These are phyloP conservation scores for Pezicula neosporulosa DNA, from an alignment of 2,329 filamentous ascomycete genomes.

Conservation along the genomic window DNA sequence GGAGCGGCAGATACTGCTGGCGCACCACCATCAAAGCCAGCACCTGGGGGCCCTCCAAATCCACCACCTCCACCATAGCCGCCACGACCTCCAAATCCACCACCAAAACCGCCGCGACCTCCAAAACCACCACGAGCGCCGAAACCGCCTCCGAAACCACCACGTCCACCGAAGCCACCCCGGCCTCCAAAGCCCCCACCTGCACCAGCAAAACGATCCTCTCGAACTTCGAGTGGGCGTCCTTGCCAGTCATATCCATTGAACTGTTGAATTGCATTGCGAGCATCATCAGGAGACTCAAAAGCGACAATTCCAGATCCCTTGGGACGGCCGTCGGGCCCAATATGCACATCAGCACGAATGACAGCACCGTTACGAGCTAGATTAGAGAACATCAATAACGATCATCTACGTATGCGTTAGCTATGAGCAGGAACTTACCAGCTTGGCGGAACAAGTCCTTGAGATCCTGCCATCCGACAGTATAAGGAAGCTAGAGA, in stretches of 20 bases:
- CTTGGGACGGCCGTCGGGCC: constrained; percentile 89
- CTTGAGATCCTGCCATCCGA: constrained; percentile 98
- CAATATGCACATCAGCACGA: constrained; percentile 90
- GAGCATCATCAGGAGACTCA: constrained; percentile 89
- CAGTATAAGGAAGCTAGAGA: constrained; percentile 85
- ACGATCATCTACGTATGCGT: constrained; percentile 15
- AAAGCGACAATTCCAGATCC: constrained; percentile 97
- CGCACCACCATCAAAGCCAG: constrained; percentile 21
- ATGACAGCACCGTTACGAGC: constrained; percentile 74
- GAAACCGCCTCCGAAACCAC: constrained; percentile 47
- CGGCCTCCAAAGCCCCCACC: constrained; percentile 39
- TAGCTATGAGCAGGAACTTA: constrained; percentile 48
- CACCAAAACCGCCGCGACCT: constrained; percentile 57
- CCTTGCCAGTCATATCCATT: constrained; percentile 99
- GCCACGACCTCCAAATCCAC: constrained; percentile 35
- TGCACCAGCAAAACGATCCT: constrained; percentile 83
- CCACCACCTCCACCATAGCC: constrained; percentile 44
- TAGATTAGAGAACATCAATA: constrained; percentile 27
- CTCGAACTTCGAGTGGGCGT: constrained; percentile 86
- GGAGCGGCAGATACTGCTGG: constrained; percentile 55
- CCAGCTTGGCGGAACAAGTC: constrained; percentile 97
- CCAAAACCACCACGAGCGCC: constrained; percentile 55
- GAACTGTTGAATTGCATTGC: constrained; percentile 94
- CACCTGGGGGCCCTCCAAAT: constrained; percentile 34
- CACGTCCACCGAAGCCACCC: constrained; percentile 39